These are phyloP conservation scores for Zoysia pacifica DNA, from an alignment of 176 grass and related monocot genomes.

Conservation along the genomic window DNA sequence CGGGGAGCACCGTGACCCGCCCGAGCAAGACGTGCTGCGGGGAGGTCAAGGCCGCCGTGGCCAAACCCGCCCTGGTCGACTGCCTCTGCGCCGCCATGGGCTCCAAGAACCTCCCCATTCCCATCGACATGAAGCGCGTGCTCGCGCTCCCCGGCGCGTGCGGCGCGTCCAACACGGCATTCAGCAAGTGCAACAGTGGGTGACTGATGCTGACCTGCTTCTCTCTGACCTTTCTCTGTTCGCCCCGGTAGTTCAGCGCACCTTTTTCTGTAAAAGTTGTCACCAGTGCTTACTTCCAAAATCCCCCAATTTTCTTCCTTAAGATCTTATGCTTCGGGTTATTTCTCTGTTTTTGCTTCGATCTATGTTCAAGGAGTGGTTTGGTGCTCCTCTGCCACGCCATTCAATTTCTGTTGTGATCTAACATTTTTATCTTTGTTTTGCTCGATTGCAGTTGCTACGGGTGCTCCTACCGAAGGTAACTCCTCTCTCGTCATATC, in stretches of 20 bases:
- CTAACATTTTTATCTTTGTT: neutral
- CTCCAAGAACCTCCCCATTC: neutral
- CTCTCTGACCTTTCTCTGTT: neutral
- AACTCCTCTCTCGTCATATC: conserved; percentile 10
- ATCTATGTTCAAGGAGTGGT: neutral
- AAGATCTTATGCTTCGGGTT: neutral
- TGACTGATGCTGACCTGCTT: neutral
- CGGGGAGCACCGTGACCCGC: neutral
- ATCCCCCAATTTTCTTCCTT: no score
- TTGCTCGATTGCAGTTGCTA: conserved; percentile 30
- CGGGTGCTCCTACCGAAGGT: conserved; percentile 30
- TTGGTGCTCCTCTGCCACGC: conserved; percentile 11
- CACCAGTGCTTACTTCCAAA: neutral
- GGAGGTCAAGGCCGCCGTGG: conserved; percentile 46
- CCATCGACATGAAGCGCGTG: conserved; percentile 42
- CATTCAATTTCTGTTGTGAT: neutral
- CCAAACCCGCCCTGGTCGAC: conserved; percentile 4
- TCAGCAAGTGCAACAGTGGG: conserved; percentile 45
- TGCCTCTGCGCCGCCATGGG: conserved; percentile 46
- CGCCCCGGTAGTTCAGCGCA: neutral
- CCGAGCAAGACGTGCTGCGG: conserved; percentile 40
- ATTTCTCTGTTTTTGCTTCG: neutral
- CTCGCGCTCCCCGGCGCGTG: conserved; percentile 42
- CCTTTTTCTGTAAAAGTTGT: neutral
- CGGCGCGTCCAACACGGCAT: conserved; percentile 23